A percentile compares a stretch with the other conserved stretches of the same genome.
Evolutionary conservation across 2,329 filamentous ascomycete species (phyloP).

Genomic region (Diaporthe longicolla): DNA sequence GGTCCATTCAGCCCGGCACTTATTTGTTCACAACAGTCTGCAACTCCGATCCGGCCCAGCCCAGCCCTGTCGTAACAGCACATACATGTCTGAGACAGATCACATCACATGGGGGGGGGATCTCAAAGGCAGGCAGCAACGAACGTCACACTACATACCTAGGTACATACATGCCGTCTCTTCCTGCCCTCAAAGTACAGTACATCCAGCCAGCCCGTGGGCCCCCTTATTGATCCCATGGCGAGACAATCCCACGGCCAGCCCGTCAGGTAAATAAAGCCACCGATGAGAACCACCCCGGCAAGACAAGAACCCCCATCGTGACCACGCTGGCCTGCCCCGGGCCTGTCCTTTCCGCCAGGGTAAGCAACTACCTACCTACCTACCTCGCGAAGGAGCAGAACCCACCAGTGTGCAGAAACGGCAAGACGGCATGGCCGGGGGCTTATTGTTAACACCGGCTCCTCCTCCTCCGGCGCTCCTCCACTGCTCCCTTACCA

Average conservation of each 20-base stretch:
- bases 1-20: neutral
- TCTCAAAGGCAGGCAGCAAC: neutral
- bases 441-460: no score
- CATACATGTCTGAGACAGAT: neutral
- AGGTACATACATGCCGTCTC: neutral
- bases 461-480: neutral
- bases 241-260: neutral
- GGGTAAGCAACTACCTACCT: no score
- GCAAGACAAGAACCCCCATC: neutral
- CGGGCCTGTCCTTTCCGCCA: no score
- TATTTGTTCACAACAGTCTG: no score
- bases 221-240: no score
- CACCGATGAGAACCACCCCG: neutral
- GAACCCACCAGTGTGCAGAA: no score
- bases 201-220: neutral
- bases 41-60: no score
- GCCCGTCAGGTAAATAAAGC: neutral
- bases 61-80: slow-evolving; percentile 1
- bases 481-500: neutral
- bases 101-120: neutral
- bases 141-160: neutral
- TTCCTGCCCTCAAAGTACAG: neutral
- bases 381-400: no score
- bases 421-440: neutral
- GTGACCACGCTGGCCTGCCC: no score